These are phyloP conservation scores for Xylariaceae sp. DNA, from an alignment of 2,329 filamentous ascomycete species.

Conservation along the genomic window DNA sequence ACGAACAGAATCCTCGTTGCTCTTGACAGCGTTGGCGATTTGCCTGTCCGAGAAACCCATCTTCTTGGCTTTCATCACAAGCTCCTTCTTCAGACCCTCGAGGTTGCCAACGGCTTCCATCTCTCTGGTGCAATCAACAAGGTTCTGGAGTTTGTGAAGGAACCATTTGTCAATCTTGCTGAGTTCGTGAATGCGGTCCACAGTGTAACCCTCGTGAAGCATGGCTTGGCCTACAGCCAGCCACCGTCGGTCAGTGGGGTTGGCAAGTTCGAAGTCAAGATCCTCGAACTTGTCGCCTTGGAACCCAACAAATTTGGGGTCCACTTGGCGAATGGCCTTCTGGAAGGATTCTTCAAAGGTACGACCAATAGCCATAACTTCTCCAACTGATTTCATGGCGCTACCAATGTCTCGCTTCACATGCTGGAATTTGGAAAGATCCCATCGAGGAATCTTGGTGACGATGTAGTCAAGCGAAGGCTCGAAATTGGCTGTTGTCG, in stretches of 20 bases:
- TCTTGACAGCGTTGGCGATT: slow-evolving; percentile 81
- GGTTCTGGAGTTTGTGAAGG: slow-evolving; percentile 95
- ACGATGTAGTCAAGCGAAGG: slow-evolving; percentile 97
- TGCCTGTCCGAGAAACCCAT: slow-evolving; percentile 96
- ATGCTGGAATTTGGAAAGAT: slow-evolving; percentile 97
- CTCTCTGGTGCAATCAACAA: slow-evolving; percentile 85
- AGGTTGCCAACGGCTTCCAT: slow-evolving; percentile 82
- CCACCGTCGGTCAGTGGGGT: slow-evolving; percentile 96
- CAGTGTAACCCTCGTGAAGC: slow-evolving; percentile 93
- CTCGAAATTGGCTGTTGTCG: slow-evolving; percentile 98
- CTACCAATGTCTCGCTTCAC: slow-evolving; percentile 97
- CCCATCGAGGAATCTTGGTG: slow-evolving; percentile 98
- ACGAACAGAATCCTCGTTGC: slow-evolving; percentile 86
- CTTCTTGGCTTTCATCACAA: slow-evolving; percentile 91
- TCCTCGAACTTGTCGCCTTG: slow-evolving; percentile 94
- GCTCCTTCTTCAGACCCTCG: slow-evolving; percentile 81
- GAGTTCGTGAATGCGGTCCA: slow-evolving; percentile 86
- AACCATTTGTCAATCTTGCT: slow-evolving; percentile 99
- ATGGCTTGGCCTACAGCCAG: slow-evolving; percentile 96
- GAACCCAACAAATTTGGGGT: slow-evolving; percentile 87
- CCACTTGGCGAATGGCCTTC: slow-evolving; percentile 96
- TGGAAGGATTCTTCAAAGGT: slow-evolving; percentile 99
- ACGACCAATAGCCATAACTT: slow-evolving; percentile 98
- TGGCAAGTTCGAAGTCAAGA: slow-evolving; percentile 82
- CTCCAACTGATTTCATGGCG: slow-evolving; percentile 98